Percentiles rank a stretch among this genome's conserved stretches.
Evolutionary conservation across 2,329 filamentous ascomycete genomes (phyloP).

Genomic region (Verticillium tricorpus): DNA sequence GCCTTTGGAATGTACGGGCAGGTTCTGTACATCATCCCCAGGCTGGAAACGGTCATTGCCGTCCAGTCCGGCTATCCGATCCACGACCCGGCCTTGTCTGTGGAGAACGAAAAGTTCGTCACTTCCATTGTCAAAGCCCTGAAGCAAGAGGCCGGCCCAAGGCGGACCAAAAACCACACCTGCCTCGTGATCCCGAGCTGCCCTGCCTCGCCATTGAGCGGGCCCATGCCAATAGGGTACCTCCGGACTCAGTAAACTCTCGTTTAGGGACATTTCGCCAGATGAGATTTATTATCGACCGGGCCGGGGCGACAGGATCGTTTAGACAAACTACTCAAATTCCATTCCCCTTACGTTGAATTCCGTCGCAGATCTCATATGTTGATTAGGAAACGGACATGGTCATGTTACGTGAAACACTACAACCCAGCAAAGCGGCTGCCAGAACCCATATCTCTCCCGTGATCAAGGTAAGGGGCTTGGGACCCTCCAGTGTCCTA

Average conservation of each 20-base stretch:
- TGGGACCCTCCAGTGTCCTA: not conserved
- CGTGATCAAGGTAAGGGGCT: not conserved
- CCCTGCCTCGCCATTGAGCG: no score
- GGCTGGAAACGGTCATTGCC: not conserved
- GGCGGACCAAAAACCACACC: no score
- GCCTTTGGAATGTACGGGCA: not conserved
- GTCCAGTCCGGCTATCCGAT: not conserved
- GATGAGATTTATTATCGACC: not conserved
- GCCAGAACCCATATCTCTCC: not conserved
- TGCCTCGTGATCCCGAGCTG: no score
- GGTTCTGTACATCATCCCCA: not conserved
- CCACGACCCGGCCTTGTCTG: not conserved
- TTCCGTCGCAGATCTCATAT: not conserved
- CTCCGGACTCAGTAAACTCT: not conserved
- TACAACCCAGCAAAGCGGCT: not conserved
- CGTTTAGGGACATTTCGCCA: not conserved
- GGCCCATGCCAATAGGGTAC: not conserved
- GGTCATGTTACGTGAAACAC: not conserved
- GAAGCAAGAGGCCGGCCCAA: not conserved
- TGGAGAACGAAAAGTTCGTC: not conserved
- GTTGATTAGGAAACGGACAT: not conserved
- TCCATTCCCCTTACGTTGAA: not conserved
- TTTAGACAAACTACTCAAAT: not conserved
- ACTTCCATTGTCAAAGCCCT: not conserved
- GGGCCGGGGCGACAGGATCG: not conserved